phyloP scores from a whole-genome alignment of 2,329 filamentous ascomycete genomes.

The Fusarium sp. region DNA sequence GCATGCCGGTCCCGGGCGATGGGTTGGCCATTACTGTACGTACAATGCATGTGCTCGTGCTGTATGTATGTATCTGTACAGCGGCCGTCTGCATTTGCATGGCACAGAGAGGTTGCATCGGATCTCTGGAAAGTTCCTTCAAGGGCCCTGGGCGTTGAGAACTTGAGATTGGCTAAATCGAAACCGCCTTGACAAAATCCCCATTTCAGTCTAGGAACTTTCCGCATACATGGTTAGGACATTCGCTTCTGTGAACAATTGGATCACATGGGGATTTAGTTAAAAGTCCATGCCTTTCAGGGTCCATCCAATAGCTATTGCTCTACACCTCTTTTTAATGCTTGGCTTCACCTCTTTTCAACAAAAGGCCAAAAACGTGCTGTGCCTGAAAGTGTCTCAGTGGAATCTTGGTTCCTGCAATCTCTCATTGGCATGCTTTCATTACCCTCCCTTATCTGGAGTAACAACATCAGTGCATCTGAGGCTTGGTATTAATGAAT shows the following conservation, averaged over 20 bases:
- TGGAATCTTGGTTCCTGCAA: conserved; percentile 9
- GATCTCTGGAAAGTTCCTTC: conserved; percentile 36
- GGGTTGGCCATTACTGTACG: conserved; percentile 10
- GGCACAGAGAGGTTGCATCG: conserved; percentile 33
- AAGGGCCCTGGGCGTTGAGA: conserved; percentile 10
- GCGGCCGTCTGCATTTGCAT: conserved; percentile 35
- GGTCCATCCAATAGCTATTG: conserved; percentile 20
- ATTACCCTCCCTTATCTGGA: conserved; percentile 38
- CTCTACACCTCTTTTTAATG: conserved; percentile 22
- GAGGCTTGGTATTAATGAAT: conserved; percentile 39
- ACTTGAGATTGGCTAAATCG: conserved; percentile 22
- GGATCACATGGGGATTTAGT: conserved; percentile 31
- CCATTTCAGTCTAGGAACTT: conserved; percentile 33
- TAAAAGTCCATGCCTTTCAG: conserved; percentile 31
- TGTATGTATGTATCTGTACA: conserved; percentile 8
- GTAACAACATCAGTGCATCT: conserved; percentile 18
- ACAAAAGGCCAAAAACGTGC: conserved; percentile 7
- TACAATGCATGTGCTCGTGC: neutral
- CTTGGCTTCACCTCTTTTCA: neutral
- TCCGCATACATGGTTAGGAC: conserved; percentile 24
- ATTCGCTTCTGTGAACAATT: conserved; percentile 26
- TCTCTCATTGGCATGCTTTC: conserved; percentile 34
- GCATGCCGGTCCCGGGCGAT: conserved; percentile 17
- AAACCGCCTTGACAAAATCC: conserved; percentile 1
- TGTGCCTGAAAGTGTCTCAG: conserved; percentile 29